Percentiles rank a stretch among this genome's conserved stretches.
Conservation (phyloP, 2,329 filamentous ascomycete species). For the Cercospora berteroae region DNA sequence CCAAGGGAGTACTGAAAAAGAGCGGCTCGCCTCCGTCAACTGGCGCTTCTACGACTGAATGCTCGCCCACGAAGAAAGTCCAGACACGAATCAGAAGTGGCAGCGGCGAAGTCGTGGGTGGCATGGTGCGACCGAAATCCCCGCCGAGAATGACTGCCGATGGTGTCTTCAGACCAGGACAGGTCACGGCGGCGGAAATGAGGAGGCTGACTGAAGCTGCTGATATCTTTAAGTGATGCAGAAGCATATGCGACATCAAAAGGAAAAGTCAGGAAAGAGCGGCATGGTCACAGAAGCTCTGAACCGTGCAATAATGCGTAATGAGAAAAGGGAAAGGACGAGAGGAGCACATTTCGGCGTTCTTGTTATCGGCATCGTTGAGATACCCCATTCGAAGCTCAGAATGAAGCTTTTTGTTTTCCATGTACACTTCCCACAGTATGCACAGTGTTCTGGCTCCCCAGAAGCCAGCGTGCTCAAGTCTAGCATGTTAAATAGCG, state of each 20-base stretch:
- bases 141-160: constrained; percentile 1
- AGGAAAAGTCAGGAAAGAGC: background rate
- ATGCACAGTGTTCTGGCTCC: background rate
- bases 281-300: too few relatives aligned
- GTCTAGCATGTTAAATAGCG: background rate
- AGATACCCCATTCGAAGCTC: constrained; percentile 4
- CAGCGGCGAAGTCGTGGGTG: background rate
- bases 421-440: background rate
- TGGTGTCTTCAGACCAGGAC: background rate
- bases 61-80: constrained; percentile 1
- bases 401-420: background rate
- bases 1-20: constrained; percentile 25
- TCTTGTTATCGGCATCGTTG: constrained; percentile 2
- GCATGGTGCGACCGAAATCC: background rate
- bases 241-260: background rate
- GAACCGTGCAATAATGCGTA: constrained; percentile 1
- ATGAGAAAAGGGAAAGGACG: background rate
- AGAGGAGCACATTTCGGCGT: background rate
- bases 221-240: background rate
- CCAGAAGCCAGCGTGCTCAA: background rate
- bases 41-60: constrained; percentile 4
- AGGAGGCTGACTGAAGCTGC: background rate
- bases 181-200: background rate
- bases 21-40: constrained; percentile 9
- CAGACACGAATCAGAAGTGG: background rate